These are phyloP conservation scores for Yamadazyma blattariae DNA, from an alignment of 1,139 yeast species.

Conservation along the genomic window DNA sequence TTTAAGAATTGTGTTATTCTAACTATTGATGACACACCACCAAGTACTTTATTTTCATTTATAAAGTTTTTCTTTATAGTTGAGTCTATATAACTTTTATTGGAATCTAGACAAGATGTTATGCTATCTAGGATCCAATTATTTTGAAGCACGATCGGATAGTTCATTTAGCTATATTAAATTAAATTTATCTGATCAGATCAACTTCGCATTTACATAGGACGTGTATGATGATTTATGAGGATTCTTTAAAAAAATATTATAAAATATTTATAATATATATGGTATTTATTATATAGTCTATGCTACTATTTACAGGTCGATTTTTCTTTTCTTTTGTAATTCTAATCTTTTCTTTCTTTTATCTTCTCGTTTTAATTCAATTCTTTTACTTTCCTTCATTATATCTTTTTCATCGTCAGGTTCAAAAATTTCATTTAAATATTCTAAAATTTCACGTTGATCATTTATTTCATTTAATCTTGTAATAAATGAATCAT, in stretches of 20 bases:
- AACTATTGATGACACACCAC: conserved; percentile 22
- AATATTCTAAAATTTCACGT: conserved; percentile 11
- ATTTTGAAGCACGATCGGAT: conserved; percentile 21
- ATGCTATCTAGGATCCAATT: conserved; percentile 22
- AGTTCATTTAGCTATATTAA: too few relatives aligned
- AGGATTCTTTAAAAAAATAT: too few relatives aligned
- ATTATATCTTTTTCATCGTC: conserved; percentile 21
- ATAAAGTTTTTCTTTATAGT: conserved; percentile 20
- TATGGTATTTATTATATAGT: too few relatives aligned
- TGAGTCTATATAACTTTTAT: conserved; percentile 10
- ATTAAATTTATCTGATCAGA: too few relatives aligned
- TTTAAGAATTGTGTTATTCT: conserved; percentile 25
- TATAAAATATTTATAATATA: too few relatives aligned
- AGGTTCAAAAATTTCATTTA: conserved; percentile 17
- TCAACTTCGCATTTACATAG: too few relatives aligned
- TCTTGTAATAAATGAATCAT: conserved; percentile 38
- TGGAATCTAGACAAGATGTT: conserved; percentile 1
- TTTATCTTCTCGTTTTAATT: conserved; percentile 36
- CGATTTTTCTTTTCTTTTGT: conserved; percentile 9
- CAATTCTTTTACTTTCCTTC: conserved; percentile 22
- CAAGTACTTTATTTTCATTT: conserved; percentile 4
- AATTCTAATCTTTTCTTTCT: conserved; percentile 27
- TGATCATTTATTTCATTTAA: conserved; percentile 20
- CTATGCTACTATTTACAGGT: too few relatives aligned
- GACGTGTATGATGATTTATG: too few relatives aligned